Base-by-base conservation (phyloP, 768 basidiomycete genomes). In the Termitomyces sp. region DNA sequence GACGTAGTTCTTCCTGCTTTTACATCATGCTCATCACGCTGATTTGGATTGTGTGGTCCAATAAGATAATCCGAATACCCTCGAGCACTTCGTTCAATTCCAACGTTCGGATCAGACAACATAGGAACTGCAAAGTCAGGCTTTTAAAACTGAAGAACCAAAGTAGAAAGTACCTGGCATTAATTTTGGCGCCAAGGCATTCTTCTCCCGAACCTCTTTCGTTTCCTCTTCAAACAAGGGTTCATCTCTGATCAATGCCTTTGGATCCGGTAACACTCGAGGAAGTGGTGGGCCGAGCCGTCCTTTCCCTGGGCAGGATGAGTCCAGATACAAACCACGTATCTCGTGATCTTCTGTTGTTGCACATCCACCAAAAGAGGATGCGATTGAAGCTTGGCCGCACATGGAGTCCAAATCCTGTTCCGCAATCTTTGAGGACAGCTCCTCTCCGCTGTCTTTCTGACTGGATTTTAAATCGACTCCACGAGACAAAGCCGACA, bases 241-340 rank as follows among this genome's bases (percentile, higher is more conserved):
- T 62, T 88, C 88, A 50, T 80, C 74, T 62, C 85, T 67, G 30
- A 90, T 82, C 47, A 78, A 65, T 16, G 74, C 69, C 59, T 67
- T 66, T 1, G 71, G 63, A 55, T 74, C 68, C 9, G 32, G 20
- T 23, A 16, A 7, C 7, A 33, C 40, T 23, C 46, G 53, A 41
- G 62, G 44, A 51, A 57, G 69, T 62, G 28, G 61, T 59, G 28
- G 61, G 43, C 47, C 69, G 28, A 46, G 56, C 35, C 50, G 43
- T 41, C 16, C 50, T 43, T 55, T 48, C 13, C 23, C 51, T 33
- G 55, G 14, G 14, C 20, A 20, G 16, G 56, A 52, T 44, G 58
- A 36, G 43, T 57, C 52, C 23, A 53, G 30, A 41, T 61, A 60
- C 33, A 63, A 36, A 8, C 43, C 54, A 1, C 54, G 48, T 44